Percentiles rank a stretch among this genome's conserved stretches.
Evolutionary conservation across 169 alveolate genomes (phyloP).

Genomic region (Eimeria praecox): DNA sequence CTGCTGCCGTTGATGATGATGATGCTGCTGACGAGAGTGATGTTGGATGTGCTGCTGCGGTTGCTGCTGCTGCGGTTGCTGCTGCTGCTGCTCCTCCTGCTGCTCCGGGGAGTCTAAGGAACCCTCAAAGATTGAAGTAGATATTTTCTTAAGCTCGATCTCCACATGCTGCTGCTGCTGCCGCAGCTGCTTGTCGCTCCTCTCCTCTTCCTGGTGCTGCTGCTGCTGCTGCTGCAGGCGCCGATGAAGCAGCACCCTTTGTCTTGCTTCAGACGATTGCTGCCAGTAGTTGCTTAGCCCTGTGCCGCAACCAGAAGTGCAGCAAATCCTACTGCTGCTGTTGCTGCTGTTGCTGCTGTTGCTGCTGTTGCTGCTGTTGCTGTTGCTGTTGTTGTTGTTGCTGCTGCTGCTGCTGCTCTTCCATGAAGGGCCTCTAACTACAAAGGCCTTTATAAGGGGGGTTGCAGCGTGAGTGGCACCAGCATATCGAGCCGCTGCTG

Average conservation of each 20-base stretch:
- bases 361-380: no score
- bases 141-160: background rate
- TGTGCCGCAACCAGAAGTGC: background rate
- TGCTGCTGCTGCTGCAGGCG: slow-evolving; percentile 25
- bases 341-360: no score
- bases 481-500: background rate
- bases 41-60: background rate
- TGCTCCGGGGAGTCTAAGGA: background rate
- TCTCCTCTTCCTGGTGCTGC: slow-evolving; percentile 6
- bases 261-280: background rate
- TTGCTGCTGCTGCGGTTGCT: background rate
- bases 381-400: no score
- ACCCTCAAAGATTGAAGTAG: background rate
- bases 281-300: background rate
- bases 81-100: slow-evolving; percentile 16
- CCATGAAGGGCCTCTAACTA: background rate
- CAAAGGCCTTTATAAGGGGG: background rate
- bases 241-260: background rate
- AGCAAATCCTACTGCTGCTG: background rate
- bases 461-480: background rate
- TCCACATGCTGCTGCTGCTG: background rate
- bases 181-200: slow-evolving; percentile 9
- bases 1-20: background rate
- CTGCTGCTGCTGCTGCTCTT: slow-evolving; percentile 1
- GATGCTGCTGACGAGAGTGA: no score